These are phyloP conservation scores for Xerophyta viscosa DNA, from an alignment of 106 monocot species.

Conservation along the genomic window DNA sequence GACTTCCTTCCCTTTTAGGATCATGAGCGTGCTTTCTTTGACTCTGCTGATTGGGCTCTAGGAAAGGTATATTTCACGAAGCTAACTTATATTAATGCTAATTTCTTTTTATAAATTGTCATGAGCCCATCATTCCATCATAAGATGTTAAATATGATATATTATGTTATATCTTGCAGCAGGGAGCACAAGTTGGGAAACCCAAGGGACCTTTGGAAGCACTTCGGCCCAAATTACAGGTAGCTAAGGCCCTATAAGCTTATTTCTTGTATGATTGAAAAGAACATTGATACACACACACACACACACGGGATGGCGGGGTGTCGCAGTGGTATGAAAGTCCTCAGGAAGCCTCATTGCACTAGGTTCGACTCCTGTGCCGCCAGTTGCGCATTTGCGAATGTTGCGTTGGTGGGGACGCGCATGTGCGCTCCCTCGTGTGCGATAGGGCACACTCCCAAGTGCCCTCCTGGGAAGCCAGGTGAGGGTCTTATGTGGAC, in stretches of 20 bases:
- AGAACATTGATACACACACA: too few species aligned
- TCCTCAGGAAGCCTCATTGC: too few species aligned
- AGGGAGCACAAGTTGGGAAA: slow-evolving; percentile 61
- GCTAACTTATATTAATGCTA: not conserved
- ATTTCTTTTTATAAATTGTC: not conserved
- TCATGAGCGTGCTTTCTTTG: slow-evolving; percentile 95
- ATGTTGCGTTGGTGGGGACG: too few species aligned
- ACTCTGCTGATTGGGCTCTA: slow-evolving; percentile 98
- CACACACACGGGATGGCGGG: too few species aligned
- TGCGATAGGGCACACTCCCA: too few species aligned
- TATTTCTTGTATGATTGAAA: too few species aligned
- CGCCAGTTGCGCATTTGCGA: not conserved
- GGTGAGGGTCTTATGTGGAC: too few species aligned
- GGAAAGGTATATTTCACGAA: slow-evolving; percentile 57
- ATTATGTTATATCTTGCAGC: slow-evolving; percentile 35
- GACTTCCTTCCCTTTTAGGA: slow-evolving; percentile 68
- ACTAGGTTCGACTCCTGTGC: not conserved
- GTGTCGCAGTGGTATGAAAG: too few species aligned
- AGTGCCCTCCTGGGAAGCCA: too few species aligned
- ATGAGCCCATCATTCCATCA: not conserved
- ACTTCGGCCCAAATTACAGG: slow-evolving; percentile 93
- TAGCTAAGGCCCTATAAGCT: slow-evolving; percentile 6
- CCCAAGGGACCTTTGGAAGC: slow-evolving; percentile 92
- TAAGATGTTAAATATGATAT: not conserved
- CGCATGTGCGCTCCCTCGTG: too few species aligned